Percentiles rank a stretch among this genome's conserved stretches.
phyloP scores from a whole-genome alignment of 176 grass and related monocot genomes.

The Pharus latifolius region DNA sequence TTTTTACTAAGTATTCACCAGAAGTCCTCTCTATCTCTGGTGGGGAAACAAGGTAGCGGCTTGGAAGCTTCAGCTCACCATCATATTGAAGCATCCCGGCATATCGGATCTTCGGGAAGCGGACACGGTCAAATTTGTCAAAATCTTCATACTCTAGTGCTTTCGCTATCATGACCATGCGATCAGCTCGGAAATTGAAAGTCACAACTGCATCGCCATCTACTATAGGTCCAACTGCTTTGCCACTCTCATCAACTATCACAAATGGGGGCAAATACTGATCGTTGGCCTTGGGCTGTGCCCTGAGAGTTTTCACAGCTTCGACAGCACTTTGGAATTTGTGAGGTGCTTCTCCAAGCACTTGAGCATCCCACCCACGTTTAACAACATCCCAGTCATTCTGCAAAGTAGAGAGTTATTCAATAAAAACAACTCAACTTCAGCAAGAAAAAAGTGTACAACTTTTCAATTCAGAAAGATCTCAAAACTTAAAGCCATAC shows the following conservation, averaged over 20 bases:
- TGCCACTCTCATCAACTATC: slow-evolving; percentile 80
- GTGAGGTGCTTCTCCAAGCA: slow-evolving; percentile 92
- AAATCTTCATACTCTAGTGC: slow-evolving; percentile 89
- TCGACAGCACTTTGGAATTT: slow-evolving; percentile 76
- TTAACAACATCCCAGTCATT: slow-evolving; percentile 97
- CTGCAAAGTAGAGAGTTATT: slow-evolving; percentile 21
- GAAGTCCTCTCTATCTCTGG: slow-evolving; percentile 96
- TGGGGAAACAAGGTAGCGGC: slow-evolving; percentile 70
- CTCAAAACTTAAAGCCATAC: not conserved
- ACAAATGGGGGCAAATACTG: slow-evolving; percentile 94
- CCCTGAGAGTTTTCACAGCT: slow-evolving; percentile 86
- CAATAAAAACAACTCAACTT: not conserved
- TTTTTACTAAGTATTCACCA: slow-evolving; percentile 97
- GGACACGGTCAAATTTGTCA: slow-evolving; percentile 86
- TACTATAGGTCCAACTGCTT: slow-evolving; percentile 74
- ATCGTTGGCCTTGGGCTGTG: slow-evolving; percentile 55
- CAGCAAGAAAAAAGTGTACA: not conserved
- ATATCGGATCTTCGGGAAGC: slow-evolving; percentile 79
- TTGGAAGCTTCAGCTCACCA: slow-evolving; percentile 83
- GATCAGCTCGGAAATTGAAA: slow-evolving; percentile 92
- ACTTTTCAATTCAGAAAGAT: not conserved
- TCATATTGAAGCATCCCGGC: slow-evolving; percentile 98
- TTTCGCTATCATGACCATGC: slow-evolving; percentile 94
- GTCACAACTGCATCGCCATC: slow-evolving; percentile 98
- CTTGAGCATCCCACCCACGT: slow-evolving; percentile 96